These are phyloP conservation scores for Penicillium digitatum DNA, from an alignment of 2,329 filamentous ascomycete species.

Conservation along the genomic window DNA sequence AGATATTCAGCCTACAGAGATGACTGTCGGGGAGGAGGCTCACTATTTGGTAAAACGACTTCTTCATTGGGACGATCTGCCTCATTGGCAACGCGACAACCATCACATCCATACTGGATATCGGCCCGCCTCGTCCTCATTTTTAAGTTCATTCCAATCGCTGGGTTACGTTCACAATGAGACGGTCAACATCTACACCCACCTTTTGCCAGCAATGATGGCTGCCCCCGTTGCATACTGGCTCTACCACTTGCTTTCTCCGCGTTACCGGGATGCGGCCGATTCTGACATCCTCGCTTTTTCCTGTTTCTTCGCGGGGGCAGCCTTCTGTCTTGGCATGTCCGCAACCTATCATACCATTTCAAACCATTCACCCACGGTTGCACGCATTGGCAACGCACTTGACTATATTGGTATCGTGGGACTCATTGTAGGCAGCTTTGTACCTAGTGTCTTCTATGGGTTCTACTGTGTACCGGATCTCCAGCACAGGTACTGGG, in stretches of 20 bases:
- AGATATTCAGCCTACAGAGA: conserved; percentile 22
- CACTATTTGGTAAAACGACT: conserved; percentile 32
- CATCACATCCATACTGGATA: conserved; percentile 66
- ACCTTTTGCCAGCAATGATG: conserved; percentile 63
- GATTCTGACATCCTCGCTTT: conserved; percentile 67
- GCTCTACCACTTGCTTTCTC: conserved; percentile 56
- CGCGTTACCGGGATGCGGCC: conserved; percentile 63
- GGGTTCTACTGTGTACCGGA: conserved; percentile 69
- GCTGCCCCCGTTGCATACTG: conserved; percentile 52
- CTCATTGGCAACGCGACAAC: conserved; percentile 60
- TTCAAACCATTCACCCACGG: conserved; percentile 73
- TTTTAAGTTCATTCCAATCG: conserved; percentile 54
- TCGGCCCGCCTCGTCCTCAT: conserved; percentile 60
- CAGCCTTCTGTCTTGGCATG: conserved; percentile 69
- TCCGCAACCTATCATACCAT: conserved; percentile 82
- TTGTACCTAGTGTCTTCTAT: conserved; percentile 83
- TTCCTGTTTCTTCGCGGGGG: conserved; percentile 73
- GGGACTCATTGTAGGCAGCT: conserved; percentile 83
- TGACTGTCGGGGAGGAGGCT: conserved; percentile 24
- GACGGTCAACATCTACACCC: conserved; percentile 68
- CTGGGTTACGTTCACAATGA: conserved; percentile 65
- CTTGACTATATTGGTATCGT: conserved; percentile 95
- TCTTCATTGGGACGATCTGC: conserved; percentile 52
- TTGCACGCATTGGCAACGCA: conserved; percentile 83
- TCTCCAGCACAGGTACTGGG: conserved; percentile 68